phyloP scores from a whole-genome alignment of 1,284 basidiomycete genomes.

The Pseudozyma thailandica region DNA sequence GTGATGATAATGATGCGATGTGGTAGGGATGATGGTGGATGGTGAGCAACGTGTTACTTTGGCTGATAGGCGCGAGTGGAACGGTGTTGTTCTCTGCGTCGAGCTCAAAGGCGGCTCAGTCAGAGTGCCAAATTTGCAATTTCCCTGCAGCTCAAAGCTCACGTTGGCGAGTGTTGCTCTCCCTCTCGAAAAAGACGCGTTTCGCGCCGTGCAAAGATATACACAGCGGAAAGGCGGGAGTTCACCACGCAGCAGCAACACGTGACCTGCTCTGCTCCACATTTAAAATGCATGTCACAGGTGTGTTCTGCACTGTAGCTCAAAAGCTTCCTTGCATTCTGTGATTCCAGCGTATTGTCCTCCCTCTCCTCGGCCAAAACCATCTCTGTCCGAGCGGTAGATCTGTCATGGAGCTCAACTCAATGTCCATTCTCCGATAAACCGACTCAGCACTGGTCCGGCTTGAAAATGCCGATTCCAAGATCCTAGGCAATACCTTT shows the following conservation, averaged over 20 bases:
- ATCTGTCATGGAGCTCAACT: too few relatives aligned
- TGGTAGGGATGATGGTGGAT: neutral
- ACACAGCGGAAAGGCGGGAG: neutral
- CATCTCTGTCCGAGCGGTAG: too few relatives aligned
- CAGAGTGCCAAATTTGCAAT: neutral
- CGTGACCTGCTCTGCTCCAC: slow-evolving; percentile 37
- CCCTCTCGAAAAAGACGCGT: slow-evolving; percentile 23
- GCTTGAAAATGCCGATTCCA: too few relatives aligned
- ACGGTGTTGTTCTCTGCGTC: slow-evolving; percentile 21
- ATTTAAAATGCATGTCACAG: too few relatives aligned
- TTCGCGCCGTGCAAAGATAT: slow-evolving; percentile 19
- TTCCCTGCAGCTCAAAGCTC: neutral
- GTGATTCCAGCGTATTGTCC: too few relatives aligned
- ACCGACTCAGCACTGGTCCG: too few relatives aligned
- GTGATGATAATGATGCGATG: neutral
- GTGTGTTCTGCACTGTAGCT: too few relatives aligned
- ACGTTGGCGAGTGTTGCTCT: slow-evolving; percentile 30
- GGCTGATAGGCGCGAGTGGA: neutral
- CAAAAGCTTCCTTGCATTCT: too few relatives aligned
- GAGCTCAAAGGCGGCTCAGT: neutral
- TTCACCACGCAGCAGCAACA: slow-evolving; percentile 15
- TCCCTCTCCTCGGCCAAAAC: too few relatives aligned
- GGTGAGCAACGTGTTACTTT: slow-evolving; percentile 1
- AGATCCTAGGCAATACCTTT: too few relatives aligned
- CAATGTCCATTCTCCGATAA: too few relatives aligned